Evolutionary conservation across 805 yeast genomes (phyloP).

Genomic region (Pichia californica): DNA sequence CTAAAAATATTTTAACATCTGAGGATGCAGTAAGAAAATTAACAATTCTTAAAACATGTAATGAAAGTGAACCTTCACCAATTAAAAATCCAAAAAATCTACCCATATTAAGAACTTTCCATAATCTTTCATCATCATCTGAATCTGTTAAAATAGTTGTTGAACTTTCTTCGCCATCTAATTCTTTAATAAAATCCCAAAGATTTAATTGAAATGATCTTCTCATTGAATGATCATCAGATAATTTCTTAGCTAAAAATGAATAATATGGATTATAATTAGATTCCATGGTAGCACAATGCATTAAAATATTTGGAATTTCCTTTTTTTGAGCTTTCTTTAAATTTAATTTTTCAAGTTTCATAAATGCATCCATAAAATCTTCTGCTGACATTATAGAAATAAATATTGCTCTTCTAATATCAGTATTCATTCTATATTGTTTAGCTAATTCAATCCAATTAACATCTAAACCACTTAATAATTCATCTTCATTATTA

Average conservation of each 20-base stretch:
- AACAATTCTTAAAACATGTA: conserved; percentile 66
- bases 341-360: conserved; percentile 71
- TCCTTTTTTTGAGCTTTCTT: conserved; percentile 80
- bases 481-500: conserved; percentile 41
- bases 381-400: conserved; percentile 95
- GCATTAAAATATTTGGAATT: conserved; percentile 76
- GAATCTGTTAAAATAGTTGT: conserved; percentile 31
- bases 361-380: conserved; percentile 77
- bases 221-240: conserved; percentile 66
- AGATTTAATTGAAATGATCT: conserved; percentile 83
- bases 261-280: conserved; percentile 89
- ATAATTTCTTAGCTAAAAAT: conserved; percentile 65
- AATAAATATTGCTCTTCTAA: conserved; percentile 88
- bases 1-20: conserved; percentile 64
- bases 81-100: conserved; percentile 73
- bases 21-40: conserved; percentile 61
- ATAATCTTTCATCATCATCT: conserved; percentile 51
- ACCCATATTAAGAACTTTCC: conserved; percentile 65
- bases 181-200: conserved; percentile 77
- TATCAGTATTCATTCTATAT: conserved; percentile 93
- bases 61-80: conserved; percentile 64
- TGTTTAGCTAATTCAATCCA: conserved; percentile 82
- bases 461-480: conserved; percentile 71
- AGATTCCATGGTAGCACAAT: conserved; percentile 79
- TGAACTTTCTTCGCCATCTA: conserved; percentile 44